Percentiles rank a stretch among this genome's conserved stretches.
These are phyloP conservation scores for Stenogyne calaminthoides DNA, from an alignment of 305 asterid genomes.

Conservation along the genomic window DNA sequence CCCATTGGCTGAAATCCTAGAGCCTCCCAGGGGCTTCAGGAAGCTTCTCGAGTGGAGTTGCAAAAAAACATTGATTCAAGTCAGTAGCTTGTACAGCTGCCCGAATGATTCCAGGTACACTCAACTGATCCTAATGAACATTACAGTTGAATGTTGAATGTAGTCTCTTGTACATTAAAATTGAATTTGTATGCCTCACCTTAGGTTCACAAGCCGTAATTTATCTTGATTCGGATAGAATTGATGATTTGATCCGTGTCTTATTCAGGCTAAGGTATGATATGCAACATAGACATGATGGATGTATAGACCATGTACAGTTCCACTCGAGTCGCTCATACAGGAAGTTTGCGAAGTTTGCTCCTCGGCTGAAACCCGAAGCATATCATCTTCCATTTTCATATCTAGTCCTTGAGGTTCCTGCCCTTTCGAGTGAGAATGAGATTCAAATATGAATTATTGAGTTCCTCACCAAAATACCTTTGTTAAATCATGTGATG, in stretches of 20 bases:
- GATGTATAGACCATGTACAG: background rate
- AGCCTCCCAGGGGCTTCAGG: slow-evolving; percentile 39
- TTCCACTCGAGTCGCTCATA: background rate
- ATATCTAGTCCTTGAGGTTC: no score
- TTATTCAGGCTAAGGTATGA: background rate
- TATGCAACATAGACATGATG: background rate
- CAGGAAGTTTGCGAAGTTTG: background rate
- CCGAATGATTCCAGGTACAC: slow-evolving; percentile 19
- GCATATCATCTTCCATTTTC: background rate
- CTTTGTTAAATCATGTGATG: background rate
- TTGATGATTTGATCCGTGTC: background rate
- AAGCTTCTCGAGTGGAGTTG: slow-evolving; percentile 36
- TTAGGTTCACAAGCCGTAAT: no score
- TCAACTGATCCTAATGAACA: background rate
- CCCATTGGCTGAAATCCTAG: slow-evolving; percentile 68
- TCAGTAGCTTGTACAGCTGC: slow-evolving; percentile 19
- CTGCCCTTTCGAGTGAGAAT: no score
- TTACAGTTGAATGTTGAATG: no score
- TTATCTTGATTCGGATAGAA: background rate
- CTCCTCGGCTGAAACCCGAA: background rate
- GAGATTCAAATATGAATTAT: no score
- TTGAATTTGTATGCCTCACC: background rate
- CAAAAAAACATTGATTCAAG: slow-evolving; percentile 34
- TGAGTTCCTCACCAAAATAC: no score
- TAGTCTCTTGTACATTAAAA: background rate